These are phyloP conservation scores for Colletotrichum tabaci DNA, from an alignment of 2,329 filamentous ascomycete genomes.

Conservation along the genomic window DNA sequence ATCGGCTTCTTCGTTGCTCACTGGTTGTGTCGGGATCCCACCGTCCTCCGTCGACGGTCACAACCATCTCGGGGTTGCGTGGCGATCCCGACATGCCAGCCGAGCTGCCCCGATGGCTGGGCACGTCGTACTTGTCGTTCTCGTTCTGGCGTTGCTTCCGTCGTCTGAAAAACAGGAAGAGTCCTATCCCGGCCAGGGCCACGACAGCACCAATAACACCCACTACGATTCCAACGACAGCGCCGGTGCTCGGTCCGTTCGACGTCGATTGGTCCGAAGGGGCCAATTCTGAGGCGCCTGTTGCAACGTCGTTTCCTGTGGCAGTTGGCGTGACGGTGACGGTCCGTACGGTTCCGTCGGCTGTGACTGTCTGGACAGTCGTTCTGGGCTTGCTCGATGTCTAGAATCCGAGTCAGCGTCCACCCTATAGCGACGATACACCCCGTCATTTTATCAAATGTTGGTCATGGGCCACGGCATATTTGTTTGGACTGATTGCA, in stretches of 20 bases:
- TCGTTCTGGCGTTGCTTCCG: conserved; percentile 61
- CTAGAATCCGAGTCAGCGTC: conserved; percentile 18
- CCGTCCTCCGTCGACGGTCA: conserved; percentile 47
- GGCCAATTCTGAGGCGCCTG: conserved; percentile 28
- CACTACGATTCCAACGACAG: conserved; percentile 62
- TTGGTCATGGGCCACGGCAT: conserved; percentile 26
- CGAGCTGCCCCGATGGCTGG: conserved; percentile 66
- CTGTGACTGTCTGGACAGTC: conserved; percentile 67
- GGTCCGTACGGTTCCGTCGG: conserved; percentile 67
- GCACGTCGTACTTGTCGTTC: conserved; percentile 59
- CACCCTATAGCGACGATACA: conserved; percentile 3
- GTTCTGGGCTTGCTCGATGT: conserved; percentile 27
- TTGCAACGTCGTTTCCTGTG: conserved; percentile 44
- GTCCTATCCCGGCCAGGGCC: conserved; percentile 52
- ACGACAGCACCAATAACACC: conserved; percentile 58
- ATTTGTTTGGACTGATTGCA: conserved; percentile 30
- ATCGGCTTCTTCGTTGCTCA: conserved; percentile 58
- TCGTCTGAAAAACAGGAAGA: conserved; percentile 62
- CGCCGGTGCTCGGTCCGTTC: conserved; percentile 59
- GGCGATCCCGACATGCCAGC: conserved; percentile 63
- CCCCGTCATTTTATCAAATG: conserved; percentile 20
- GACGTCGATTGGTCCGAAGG: conserved; percentile 18
- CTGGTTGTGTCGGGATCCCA: conserved; percentile 36
- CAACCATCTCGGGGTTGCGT: conserved; percentile 60
- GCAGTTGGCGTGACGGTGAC: conserved; percentile 67